Evolutionary conservation across 208 protist genomes (phyloP), one percentile per base, ranked within the genome.

Genomic region (Wallacemonas collosoma): DNA sequence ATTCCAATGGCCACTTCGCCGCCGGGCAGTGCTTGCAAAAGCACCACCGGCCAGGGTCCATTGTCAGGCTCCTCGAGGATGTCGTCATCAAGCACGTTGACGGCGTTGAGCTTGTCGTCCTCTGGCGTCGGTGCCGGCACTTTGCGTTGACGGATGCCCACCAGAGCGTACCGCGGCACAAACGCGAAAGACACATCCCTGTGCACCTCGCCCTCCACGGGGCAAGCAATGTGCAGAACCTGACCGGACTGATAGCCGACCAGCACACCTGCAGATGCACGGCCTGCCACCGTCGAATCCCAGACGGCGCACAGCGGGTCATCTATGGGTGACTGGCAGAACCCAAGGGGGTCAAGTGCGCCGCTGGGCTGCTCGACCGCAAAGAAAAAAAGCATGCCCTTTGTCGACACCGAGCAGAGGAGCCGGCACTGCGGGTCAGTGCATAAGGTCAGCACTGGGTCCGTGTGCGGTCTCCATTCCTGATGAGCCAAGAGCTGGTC

Each of bases 351-450:
- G 51, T 64, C 7, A 39, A 94, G 75, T 4, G 68, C 43, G 41
- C 63, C 71, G 3, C 77, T 44, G 14, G 14, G 35, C 12, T 69
- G n/a, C 7, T 17, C 48, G n/a, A 94, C 79, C 1, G 73, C 65
- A 66, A 99, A 97, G 83, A 99, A 98, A 71, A 99, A 99, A n/a
- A 97, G 76, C 8, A 85, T 93, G 1, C 87, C 88, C 69, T 97
- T 82, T 4, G 40, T 68, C 2, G 93, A 86, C 17, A 91, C 81
- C 39, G 95, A 98, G 15, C 87, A 97, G 2, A 99, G 76, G 55
- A 79, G 76, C 9, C 75, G 68, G 40, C 88, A 87, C 15, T 82
- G 77, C 12, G 76, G 58, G 50, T 85, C 86, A 15, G 98, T 79
- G 1, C 78, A 82, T 40, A 98, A 45, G 2, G 82, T 50, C 48